These are phyloP conservation scores for Saccharomycopsis microspora DNA, from an alignment of 805 yeast species.

Conservation along the genomic window DNA sequence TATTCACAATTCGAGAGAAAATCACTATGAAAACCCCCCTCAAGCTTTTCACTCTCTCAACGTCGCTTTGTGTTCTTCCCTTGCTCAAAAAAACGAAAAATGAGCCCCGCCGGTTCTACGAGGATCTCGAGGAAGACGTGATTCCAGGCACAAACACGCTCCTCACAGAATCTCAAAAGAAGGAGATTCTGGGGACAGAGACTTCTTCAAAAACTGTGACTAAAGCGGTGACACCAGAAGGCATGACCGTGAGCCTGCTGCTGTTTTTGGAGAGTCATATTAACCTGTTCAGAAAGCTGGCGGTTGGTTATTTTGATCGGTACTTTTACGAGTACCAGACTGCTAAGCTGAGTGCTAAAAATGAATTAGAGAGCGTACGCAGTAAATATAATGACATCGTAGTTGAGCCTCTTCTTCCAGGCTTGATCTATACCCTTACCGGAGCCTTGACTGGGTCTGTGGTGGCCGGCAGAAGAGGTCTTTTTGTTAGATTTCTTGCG, in stretches of 20 bases:
- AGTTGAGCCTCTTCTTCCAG: conserved; percentile 46
- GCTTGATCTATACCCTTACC: conserved; percentile 41
- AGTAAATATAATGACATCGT: conserved; percentile 26
- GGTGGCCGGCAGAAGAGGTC: conserved; percentile 32
- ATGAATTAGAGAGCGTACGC: conserved; percentile 28
- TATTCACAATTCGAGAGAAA: too few relatives aligned
- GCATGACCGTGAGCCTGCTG: conserved; percentile 42
- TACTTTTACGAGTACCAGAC: conserved; percentile 34
- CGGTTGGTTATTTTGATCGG: conserved; percentile 28
- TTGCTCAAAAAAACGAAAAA: too few relatives aligned
- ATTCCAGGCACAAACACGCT: conserved; percentile 28
- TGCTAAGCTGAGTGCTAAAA: conserved; percentile 33
- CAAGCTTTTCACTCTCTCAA: too few relatives aligned
- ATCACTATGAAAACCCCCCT: too few relatives aligned
- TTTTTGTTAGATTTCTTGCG: conserved; percentile 38
- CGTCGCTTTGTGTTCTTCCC: too few relatives aligned
- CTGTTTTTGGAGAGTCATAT: conserved; percentile 35
- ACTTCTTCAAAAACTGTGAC: not conserved
- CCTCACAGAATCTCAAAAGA: not conserved
- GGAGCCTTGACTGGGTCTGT: conserved; percentile 47
- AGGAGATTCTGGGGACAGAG: not conserved
- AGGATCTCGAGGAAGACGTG: conserved; percentile 33
- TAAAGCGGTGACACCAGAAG: conserved; percentile 30
- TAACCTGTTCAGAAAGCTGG: conserved; percentile 27
- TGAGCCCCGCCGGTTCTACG: conserved; percentile 18